Evolutionary conservation across 176 grass and related monocot species (phyloP).

Genomic region (Saccharum officinarum): DNA sequence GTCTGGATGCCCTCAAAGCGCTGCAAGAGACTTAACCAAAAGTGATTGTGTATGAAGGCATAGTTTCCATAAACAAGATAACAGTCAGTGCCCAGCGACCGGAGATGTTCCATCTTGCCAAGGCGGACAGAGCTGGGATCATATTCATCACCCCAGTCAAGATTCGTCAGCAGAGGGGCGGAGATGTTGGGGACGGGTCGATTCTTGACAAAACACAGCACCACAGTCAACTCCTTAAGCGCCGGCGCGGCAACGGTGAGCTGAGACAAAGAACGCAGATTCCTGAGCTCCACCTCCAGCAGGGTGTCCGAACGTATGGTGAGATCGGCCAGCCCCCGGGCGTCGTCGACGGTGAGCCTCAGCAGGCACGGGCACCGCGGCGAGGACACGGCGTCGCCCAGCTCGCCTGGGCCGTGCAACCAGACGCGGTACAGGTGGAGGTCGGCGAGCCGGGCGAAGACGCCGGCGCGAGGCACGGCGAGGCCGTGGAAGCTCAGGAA

Average conservation of each 20-base stretch:
- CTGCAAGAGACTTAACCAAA: neutral
- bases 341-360: too few relatives aligned
- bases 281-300: too few relatives aligned
- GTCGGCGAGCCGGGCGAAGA: too few relatives aligned
- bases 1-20: neutral
- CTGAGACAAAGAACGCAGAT: neutral
- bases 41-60: neutral
- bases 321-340: too few relatives aligned
- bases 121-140: neutral
- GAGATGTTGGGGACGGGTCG: slow-evolving; percentile 1
- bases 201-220: neutral
- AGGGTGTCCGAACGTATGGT: too few relatives aligned
- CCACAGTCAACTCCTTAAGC: neutral
- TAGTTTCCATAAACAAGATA: neutral
- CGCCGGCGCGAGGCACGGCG: neutral
- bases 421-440: too few relatives aligned
- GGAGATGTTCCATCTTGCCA: neutral
- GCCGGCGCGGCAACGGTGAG: neutral
- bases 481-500: neutral
- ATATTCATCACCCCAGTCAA: neutral
- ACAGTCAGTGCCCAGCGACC: neutral
- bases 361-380: too few relatives aligned
- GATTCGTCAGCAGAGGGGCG: neutral
- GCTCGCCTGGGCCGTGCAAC: too few relatives aligned
- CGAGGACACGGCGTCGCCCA: too few relatives aligned